Percentiles rank a stretch among this genome's conserved stretches.
Evolutionary conservation across 371 early-diverging fungal genomes (phyloP).

Genomic region (Chytridiales sp.): DNA sequence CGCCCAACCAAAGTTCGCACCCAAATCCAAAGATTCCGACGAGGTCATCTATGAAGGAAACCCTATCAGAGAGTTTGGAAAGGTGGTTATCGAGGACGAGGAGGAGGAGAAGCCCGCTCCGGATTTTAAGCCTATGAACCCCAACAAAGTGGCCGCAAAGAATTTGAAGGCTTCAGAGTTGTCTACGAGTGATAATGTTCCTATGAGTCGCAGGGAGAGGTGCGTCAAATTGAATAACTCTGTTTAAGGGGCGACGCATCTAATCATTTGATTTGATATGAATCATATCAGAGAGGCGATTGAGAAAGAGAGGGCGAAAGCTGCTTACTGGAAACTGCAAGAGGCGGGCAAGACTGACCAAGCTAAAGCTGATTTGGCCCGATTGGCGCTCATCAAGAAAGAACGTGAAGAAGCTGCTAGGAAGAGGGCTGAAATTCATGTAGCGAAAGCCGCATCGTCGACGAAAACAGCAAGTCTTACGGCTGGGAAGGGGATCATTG

Average conservation of each 20-base stretch:
- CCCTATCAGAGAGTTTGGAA: too few species aligned
- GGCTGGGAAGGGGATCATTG: slow-evolving; percentile 24
- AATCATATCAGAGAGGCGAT: slow-evolving; percentile 46
- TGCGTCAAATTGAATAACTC: background rate
- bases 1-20: too few species aligned
- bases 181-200: slow-evolving; percentile 24
- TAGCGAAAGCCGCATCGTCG: slow-evolving; percentile 2
- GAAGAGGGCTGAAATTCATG: slow-evolving; percentile 47
- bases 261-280: background rate
- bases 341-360: slow-evolving; percentile 70
- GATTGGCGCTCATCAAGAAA: slow-evolving; percentile 65
- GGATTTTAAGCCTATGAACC: slow-evolving; percentile 43
- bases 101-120: slow-evolving; percentile 24
- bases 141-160: slow-evolving; percentile 45
- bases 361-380: slow-evolving; percentile 64
- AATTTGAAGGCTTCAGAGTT: slow-evolving; percentile 51
- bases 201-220: slow-evolving; percentile 49
- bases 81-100: too few species aligned
- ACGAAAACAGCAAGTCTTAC: slow-evolving; percentile 16
- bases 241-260: background rate
- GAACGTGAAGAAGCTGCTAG: slow-evolving; percentile 67
- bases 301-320: slow-evolving; percentile 56
- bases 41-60: too few species aligned
- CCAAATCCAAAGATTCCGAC: too few species aligned
- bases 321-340: slow-evolving; percentile 64